Evolutionary conservation across 2,329 filamentous ascomycete genomes (phyloP), one percentile per base, ranked within the genome.

Genomic region (Pyricularia grisea): DNA sequence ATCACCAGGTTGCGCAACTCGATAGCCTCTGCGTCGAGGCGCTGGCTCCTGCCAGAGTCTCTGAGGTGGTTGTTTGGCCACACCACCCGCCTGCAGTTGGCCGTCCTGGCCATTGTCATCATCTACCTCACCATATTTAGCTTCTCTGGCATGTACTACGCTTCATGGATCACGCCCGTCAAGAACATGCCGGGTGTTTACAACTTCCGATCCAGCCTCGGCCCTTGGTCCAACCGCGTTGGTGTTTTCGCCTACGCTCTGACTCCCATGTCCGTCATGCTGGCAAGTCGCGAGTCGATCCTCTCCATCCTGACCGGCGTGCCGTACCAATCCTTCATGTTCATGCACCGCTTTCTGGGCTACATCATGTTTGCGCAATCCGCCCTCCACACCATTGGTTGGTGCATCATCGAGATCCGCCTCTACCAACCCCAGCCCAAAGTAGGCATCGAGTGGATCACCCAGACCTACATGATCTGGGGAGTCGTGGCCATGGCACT

Each of bases 251-350:
- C 91, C 1, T 93, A 91, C 73, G 91, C 90, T 0, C 82, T 93
- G 11, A 92, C 90, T 0, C 91, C 91, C 0, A 81, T 93, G 0
- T 88, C 88, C 0, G 79, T 93, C 33, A 78, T 91, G 66, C 82
- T 93, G 14, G 83, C 86, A n/a, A 88, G 82, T 69, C 84, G 91
- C 60, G 91, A 93, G 75, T 91, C 88, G 0, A 80, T 93, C 1
- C 83, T 93, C 4, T 90, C 88, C 0, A 76, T 91, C 17, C 77
- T 92, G 66, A 93, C 90, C 0, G 91, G 91, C 1, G 82, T 93
- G 0, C 90, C 91, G 0, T 92, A 92, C 74, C 90, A 93, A 73
- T 87, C 85, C 73, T 92, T 93, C 82, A 89, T 91, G 77, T 93
- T 93, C 74, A 79, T 93, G 25, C 91, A 93, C 76, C 88, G 90